A percentile compares a stretch with the other conserved stretches of the same genome.
Conservation (phyloP, 257 asterid genomes). For the Solanum rostratum region DNA sequence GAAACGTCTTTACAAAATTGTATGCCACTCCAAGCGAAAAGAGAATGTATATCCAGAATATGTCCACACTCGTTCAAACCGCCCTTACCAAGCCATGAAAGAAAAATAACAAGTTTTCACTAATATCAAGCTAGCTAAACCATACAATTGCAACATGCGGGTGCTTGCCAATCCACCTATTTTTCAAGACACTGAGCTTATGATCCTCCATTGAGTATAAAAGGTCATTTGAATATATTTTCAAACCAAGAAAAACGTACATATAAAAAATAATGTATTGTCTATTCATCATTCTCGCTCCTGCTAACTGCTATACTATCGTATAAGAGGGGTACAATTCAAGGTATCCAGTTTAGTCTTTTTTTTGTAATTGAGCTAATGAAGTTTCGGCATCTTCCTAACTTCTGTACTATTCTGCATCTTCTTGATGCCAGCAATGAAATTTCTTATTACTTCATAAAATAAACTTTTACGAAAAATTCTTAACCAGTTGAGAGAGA, state of each 20-base stretch:
- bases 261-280: not conserved
- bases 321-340: not conserved
- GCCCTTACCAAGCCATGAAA: not conserved
- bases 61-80: not conserved
- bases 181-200: not conserved
- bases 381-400: too few relatives aligned
- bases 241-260: not conserved
- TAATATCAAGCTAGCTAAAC: not conserved
- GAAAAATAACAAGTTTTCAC: not conserved
- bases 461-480: not conserved
- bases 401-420: too few relatives aligned
- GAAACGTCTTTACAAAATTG: not conserved
- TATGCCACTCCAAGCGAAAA: not conserved
- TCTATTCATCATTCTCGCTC: not conserved
- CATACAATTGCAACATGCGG: not conserved
- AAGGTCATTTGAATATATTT: not conserved
- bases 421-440: too few relatives aligned
- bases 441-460: too few relatives aligned
- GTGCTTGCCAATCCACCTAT: not conserved
- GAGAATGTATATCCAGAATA: not conserved
- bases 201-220: not conserved
- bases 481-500: not conserved
- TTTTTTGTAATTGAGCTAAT: too few relatives aligned
- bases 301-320: not conserved
- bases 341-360: not conserved